Evolutionary conservation across 2,329 filamentous ascomycete genomes (phyloP), one percentile per base, ranked within the genome.

Genomic region (Didymella arachidicola): DNA sequence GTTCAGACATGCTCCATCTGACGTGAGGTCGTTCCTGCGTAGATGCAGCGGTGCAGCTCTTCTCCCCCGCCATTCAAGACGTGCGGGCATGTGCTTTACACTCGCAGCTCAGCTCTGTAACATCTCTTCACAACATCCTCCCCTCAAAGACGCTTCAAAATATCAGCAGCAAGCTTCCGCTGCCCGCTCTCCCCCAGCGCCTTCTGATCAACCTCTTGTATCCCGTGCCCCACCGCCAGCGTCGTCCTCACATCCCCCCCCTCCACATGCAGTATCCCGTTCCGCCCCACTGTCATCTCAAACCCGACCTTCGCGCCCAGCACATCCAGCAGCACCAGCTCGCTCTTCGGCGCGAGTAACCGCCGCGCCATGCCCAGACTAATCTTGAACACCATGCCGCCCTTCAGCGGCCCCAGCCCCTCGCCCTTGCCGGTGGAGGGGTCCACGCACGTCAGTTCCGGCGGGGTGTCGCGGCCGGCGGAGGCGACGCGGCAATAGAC

Each of bases 261-360:
- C 72, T 94, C 89, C 14, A 98, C 90, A 93, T 95, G 98, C 22
- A 98, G 86, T 75, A 87, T 89, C 39, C 95, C 95, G 77, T 99
- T 99, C 71, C 92, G 87, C 18, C 95, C 95, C 8, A 97, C 91
- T 0, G 94, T 94, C 59, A 96, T 91, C 81, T 99, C 95, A 75
- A 98, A 99, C 19, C 90, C 88, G 14, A 97, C 78, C 53, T 92
- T 94, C 57, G 88, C 88, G 3, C 89, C 93, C 14, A 98, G 79
- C 72, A 92, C 90, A 63, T 96, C 91, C 56, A 98, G 78, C 26
- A 97, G 84, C 3, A 87, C 85, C 7, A 97, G 77, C 3, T 86
- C 83, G 14, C 81, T 82, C 41, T 84, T 83, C 68, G 85, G 86
- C 64, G 79, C 66, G 78, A 97, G 83, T 62, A 96, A 78, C 52